These are phyloP conservation scores for Phytophthora niederhauseri DNA, from an alignment of 352 stramenopile species.

Conservation along the genomic window DNA sequence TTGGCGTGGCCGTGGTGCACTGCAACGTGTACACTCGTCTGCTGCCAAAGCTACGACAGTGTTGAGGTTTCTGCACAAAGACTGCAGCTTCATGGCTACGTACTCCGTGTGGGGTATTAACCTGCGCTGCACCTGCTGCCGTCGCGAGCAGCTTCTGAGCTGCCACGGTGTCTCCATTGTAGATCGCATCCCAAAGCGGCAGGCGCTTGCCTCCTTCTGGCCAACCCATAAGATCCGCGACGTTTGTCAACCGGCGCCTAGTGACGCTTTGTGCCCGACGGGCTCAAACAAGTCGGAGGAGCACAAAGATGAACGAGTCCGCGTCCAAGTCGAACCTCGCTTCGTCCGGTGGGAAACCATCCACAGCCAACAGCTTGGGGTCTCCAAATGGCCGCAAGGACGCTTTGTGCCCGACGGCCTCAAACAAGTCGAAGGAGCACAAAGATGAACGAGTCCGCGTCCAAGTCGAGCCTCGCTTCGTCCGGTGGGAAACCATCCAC, in stretches of 20 bases:
- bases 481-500: slow-evolving; percentile 41
- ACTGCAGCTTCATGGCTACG: neutral
- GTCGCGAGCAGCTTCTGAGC: slow-evolving; percentile 53
- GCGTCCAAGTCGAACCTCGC: slow-evolving; percentile 46
- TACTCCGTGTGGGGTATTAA: slow-evolving; percentile 63
- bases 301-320: slow-evolving; percentile 46
- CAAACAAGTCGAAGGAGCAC: neutral
- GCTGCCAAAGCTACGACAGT: slow-evolving; percentile 54
- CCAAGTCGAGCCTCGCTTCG: slow-evolving; percentile 44
- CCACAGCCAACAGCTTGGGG: slow-evolving; percentile 35
- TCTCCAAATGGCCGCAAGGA: slow-evolving; percentile 29
- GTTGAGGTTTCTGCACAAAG: neutral
- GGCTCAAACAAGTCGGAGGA: neutral
- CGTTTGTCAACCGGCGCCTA: slow-evolving; percentile 27
- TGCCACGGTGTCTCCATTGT: slow-evolving; percentile 38
- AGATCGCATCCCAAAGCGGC: slow-evolving; percentile 69
- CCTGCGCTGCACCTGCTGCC: slow-evolving; percentile 35
- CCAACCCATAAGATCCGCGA: slow-evolving; percentile 38
- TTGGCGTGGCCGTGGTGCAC: slow-evolving; percentile 58
- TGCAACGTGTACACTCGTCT: slow-evolving; percentile 66
- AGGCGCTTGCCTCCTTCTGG: slow-evolving; percentile 48
- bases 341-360: slow-evolving; percentile 38
- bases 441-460: slow-evolving; percentile 53
- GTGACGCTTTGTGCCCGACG: slow-evolving; percentile 12
- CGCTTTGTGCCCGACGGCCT: too few relatives aligned